Evolutionary conservation across 371 early-diverging fungal species (phyloP).

Genomic region (Mortierella sp.): DNA sequence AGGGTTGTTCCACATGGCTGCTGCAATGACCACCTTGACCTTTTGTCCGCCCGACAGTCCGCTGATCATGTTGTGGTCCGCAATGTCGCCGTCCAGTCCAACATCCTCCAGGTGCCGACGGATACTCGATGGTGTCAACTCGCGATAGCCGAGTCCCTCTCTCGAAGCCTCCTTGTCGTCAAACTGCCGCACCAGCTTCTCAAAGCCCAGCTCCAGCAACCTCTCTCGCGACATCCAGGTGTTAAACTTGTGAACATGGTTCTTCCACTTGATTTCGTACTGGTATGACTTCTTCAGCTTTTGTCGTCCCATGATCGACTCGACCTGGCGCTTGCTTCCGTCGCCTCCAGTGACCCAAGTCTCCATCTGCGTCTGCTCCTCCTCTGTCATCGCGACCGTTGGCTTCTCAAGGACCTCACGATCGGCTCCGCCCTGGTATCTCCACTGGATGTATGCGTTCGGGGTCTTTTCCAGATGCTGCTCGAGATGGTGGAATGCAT

Average conservation of each 20-base stretch:
- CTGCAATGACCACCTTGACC: constrained; percentile 88
- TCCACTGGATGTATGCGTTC: constrained; percentile 90
- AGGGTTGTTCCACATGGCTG: constrained; percentile 87
- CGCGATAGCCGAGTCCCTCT: constrained; percentile 80
- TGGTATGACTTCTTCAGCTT: constrained; percentile 87
- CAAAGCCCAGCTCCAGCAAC: constrained; percentile 79
- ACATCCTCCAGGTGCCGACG: constrained; percentile 83
- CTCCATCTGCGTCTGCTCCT: constrained; percentile 48
- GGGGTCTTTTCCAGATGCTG: constrained; percentile 86
- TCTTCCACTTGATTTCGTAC: constrained; percentile 88
- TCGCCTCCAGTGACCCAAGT: constrained; percentile 64
- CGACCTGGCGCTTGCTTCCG: constrained; percentile 55
- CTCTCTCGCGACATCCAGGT: constrained; percentile 81
- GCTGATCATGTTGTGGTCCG: constrained; percentile 76
- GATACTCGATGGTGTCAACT: constrained; percentile 73
- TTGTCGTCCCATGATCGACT: constrained; percentile 71
- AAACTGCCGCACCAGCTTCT: constrained; percentile 82
- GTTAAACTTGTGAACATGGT: constrained; percentile 76
- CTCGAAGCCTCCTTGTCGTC: constrained; percentile 86
- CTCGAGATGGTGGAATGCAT: constrained; percentile 90
- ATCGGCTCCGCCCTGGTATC: constrained; percentile 85
- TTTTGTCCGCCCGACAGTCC: constrained; percentile 92
- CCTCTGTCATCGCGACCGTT: constrained; percentile 53
- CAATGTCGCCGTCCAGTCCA: constrained; percentile 86
- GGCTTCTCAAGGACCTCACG: constrained; percentile 81